Percentiles rank a stretch among this genome's conserved stretches.
These are phyloP conservation scores for Globisporangium canariense DNA, from an alignment of 352 stramenopile genomes.

Conservation along the genomic window DNA sequence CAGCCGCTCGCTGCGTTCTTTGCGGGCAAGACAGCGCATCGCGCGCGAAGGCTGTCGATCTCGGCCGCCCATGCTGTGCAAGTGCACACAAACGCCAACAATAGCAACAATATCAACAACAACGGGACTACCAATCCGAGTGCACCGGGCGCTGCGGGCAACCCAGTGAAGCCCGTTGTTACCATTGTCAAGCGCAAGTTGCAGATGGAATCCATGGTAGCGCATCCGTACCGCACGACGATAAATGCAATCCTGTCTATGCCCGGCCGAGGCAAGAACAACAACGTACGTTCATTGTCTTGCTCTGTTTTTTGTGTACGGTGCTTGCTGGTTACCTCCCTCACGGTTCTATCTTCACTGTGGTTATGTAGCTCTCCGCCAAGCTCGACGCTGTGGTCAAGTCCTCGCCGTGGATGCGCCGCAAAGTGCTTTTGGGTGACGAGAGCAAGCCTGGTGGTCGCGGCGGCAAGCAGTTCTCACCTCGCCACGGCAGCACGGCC, in stretches of 20 bases:
- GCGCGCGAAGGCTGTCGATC: constrained; percentile 18
- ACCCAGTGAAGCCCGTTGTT: constrained; percentile 1
- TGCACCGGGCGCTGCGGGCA: background rate
- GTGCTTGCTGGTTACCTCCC: too few species aligned
- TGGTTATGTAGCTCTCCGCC: constrained; percentile 33
- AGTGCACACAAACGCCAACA: constrained; percentile 12
- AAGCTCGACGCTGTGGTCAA: constrained; percentile 63
- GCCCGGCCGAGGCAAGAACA: constrained; percentile 20
- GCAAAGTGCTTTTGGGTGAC: constrained; percentile 52
- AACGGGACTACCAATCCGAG: constrained; percentile 15
- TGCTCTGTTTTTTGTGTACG: background rate
- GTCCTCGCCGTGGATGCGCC: constrained; percentile 49
- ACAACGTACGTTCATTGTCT: constrained; percentile 18
- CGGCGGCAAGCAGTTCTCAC: constrained; percentile 12
- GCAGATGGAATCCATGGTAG: constrained; percentile 15
- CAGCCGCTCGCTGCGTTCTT: constrained; percentile 27
- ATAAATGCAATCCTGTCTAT: constrained; percentile 10
- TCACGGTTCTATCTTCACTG: background rate
- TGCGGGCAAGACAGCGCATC: constrained; percentile 16
- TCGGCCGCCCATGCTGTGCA: constrained; percentile 17
- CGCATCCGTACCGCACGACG: constrained; percentile 10
- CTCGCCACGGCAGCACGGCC: constrained; percentile 19
- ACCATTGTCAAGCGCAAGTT: constrained; percentile 15
- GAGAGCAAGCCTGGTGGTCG: constrained; percentile 28
- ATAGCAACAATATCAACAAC: background rate